These are phyloP conservation scores for Melampsora occidentalis DNA, from an alignment of 1,284 basidiomycete genomes.

Conservation along the genomic window DNA sequence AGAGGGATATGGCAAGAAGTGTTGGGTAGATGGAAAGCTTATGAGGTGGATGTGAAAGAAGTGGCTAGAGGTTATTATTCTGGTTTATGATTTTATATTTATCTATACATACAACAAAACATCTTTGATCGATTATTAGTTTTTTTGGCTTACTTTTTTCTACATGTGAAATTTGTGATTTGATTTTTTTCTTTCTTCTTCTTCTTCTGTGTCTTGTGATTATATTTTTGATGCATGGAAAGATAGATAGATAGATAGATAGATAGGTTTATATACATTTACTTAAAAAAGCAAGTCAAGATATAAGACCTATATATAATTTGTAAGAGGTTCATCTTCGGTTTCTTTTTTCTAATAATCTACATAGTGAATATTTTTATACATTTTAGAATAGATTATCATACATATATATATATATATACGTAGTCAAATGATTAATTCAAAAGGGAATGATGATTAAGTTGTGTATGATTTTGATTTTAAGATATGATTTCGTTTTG, in stretches of 20 bases:
- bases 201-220: not conserved
- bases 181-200: not conserved
- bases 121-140: not conserved
- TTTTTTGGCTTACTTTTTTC: not conserved
- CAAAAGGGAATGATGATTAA: too few species aligned
- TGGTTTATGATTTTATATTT: conserved; percentile 1
- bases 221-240: not conserved
- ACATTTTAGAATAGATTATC: too few species aligned
- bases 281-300: not conserved
- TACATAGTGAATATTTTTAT: too few species aligned
- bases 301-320: not conserved
- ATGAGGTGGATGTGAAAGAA: conserved; percentile 15
- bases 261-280: too few species aligned
- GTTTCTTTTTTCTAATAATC: too few species aligned
- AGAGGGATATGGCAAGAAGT: conserved; percentile 14
- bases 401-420: too few species aligned
- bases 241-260: too few species aligned
- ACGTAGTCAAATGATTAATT: too few species aligned
- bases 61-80: conserved; percentile 29
- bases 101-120: too few species aligned
- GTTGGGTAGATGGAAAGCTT: not conserved
- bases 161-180: too few species aligned
- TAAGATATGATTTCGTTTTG: too few species aligned
- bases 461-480: too few species aligned
- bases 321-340: not conserved